Evolutionary conservation across 495 filamentous ascomycete species (phyloP).

Genomic region (Aspergillus baeticus): DNA sequence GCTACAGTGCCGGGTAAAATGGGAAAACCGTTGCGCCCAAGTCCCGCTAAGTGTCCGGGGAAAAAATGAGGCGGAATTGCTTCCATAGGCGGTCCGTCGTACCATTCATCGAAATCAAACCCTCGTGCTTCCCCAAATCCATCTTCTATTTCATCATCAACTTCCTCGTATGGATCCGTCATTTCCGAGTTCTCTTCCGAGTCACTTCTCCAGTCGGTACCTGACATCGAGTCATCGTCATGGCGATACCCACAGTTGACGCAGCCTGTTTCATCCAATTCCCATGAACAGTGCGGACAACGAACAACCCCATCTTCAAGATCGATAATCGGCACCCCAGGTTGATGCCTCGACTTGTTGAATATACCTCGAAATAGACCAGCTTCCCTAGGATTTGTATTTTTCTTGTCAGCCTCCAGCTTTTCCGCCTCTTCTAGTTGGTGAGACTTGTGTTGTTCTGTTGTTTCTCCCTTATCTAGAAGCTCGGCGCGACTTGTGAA

Average conservation of each 20-base stretch:
- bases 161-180: constrained; percentile 20
- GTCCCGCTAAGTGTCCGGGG: constrained; percentile 5
- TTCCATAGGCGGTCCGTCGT: constrained; percentile 18
- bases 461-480: constrained; percentile 60
- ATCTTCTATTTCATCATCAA: constrained; percentile 38
- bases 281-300: constrained; percentile 65
- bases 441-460: constrained; percentile 56
- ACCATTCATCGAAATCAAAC: constrained; percentile 20
- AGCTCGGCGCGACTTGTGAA: constrained; percentile 65
- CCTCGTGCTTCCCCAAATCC: constrained; percentile 21
- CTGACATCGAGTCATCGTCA: constrained; percentile 36
- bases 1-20: not conserved
- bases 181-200: constrained; percentile 32
- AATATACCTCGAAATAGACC: constrained; percentile 69
- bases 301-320: constrained; percentile 60
- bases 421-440: constrained; percentile 62
- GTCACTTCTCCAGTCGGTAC: constrained; percentile 26
- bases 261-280: constrained; percentile 59
- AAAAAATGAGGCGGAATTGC: constrained; percentile 8
- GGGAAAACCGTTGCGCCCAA: not conserved
- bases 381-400: constrained; percentile 45
- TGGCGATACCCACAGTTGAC: constrained; percentile 51
- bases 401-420: constrained; percentile 55
- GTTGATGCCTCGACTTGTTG: constrained; percentile 27
- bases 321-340: constrained; percentile 49